Base-by-base conservation (phyloP, 805 yeast genomes). In the Candida alai region DNA sequence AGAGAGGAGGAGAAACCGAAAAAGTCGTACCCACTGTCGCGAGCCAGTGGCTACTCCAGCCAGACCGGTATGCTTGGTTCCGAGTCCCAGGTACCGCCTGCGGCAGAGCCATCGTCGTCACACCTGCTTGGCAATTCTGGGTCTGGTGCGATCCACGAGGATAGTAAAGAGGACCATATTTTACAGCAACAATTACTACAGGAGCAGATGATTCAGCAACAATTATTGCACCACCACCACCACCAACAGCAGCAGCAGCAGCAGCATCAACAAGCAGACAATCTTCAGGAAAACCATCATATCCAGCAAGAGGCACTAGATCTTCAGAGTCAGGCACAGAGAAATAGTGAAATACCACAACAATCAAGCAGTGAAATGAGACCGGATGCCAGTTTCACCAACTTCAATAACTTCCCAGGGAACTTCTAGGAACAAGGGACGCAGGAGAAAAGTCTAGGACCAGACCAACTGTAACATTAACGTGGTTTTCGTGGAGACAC, bases 1-100 rank as follows among this genome's bases (percentile, higher is more conserved):
- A 68, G 97, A 37, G 95, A 84, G 48, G 88, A 80, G 52, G 87
- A 78, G 49, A 76, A 70, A 56, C 76, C 75, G 4, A 74, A 71
- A 41, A 66, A 62, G 37, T 30, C 57, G 12, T 51, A 51, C 30
- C 24, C 45, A 6, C 56, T 44, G 36, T 27, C 52, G 9, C 40
- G 58, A 27, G 39, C 59, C 8, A 44, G 39, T 12, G 42, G 50
- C 19, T 57, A 49, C 28, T 40, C 28, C 4, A 28, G 36, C 22
- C 35, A 24, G n/a, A n/a, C n/a, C n/a, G n/a, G n/a, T n/a, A n/a
- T n/a, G n/a, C n/a, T n/a, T n/a, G n/a, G n/a, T n/a, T n/a, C 19
- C 12, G n/a, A 11, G 10, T 14, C 15, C 6, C 31, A 13, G 27
- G 14, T 19, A n/a, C n/a, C n/a, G 18, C 30, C 18, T 8, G 6